Percentiles rank a stretch among this genome's conserved stretches.
Conservation (phyloP, 1,284 basidiomycete species). For the Inonotus obliquus region DNA sequence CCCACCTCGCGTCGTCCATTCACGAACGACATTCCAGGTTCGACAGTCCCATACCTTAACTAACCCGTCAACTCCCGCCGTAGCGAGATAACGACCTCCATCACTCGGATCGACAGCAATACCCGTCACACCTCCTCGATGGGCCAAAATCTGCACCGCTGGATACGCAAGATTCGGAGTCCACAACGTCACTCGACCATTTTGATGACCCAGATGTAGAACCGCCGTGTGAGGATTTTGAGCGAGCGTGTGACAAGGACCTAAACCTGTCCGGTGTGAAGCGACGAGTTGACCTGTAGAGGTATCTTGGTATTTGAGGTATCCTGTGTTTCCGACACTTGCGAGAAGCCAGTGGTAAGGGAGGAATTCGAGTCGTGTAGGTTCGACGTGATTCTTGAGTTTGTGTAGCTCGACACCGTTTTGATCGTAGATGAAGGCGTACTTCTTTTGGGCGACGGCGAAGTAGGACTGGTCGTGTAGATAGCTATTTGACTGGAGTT, state of each 20-base stretch:
- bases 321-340: conserved; percentile 85
- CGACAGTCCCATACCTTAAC: conserved; percentile 97
- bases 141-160: conserved; percentile 88
- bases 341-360: conserved; percentile 96
- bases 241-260: conserved; percentile 81
- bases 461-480: conserved; percentile 91
- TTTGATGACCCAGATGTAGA: conserved; percentile 90
- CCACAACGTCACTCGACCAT: conserved; percentile 92
- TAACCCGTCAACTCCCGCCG: conserved; percentile 80
- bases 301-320: conserved; percentile 95
- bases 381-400: conserved; percentile 83
- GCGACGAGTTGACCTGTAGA: conserved; percentile 88
- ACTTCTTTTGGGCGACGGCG: conserved; percentile 96
- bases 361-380: conserved; percentile 87
- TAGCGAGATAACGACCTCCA: conserved; percentile 88
- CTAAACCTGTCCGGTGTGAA: conserved; percentile 89
- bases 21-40: conserved; percentile 87
- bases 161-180: conserved; percentile 92
- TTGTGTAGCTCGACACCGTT: conserved; percentile 92
- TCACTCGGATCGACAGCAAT: conserved; percentile 81
- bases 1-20: conserved; percentile 60
- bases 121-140: conserved; percentile 82
- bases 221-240: conserved; percentile 93
- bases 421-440: conserved; percentile 94
- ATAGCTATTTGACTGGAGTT: conserved; percentile 53